Percentiles rank a stretch among this genome's conserved stretches.
These are phyloP conservation scores for Paraphaeosphaeria sporulosa DNA, from an alignment of 2,329 filamentous ascomycete genomes.

Conservation along the genomic window DNA sequence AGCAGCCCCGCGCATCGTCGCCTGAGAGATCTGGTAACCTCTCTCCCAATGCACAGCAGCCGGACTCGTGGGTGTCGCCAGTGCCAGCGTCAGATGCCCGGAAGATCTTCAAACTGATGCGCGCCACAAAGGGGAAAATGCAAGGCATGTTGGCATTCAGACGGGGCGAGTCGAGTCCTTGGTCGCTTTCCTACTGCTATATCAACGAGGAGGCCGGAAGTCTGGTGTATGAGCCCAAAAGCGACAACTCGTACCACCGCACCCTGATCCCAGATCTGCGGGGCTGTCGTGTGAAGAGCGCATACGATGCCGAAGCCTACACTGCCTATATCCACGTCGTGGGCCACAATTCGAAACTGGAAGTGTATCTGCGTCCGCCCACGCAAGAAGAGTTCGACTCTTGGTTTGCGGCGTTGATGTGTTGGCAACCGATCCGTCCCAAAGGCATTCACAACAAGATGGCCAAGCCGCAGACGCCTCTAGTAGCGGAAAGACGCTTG, in stretches of 20 bases:
- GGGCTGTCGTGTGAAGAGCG: constrained; percentile 71
- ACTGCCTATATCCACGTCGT: constrained; percentile 61
- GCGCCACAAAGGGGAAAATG: constrained; percentile 79
- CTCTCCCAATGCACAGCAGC: constrained; percentile 24
- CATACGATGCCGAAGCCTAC: constrained; percentile 56
- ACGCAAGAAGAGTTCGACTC: constrained; percentile 73
- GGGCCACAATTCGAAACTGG: constrained; percentile 62
- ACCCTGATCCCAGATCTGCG: constrained; percentile 76
- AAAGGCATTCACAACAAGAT: constrained; percentile 63
- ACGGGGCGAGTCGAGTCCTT: constrained; percentile 65
- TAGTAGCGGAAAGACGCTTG: constrained; percentile 45
- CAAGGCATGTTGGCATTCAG: constrained; percentile 79
- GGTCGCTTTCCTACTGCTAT: constrained; percentile 76
- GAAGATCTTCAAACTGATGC: constrained; percentile 78
- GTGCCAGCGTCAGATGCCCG: constrained; percentile 71
- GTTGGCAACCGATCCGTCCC: constrained; percentile 79
- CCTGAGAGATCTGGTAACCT: constrained; percentile 18
- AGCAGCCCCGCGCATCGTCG: constrained; percentile 25
- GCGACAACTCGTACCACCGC: constrained; percentile 69
- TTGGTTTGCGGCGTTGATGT: constrained; percentile 81
- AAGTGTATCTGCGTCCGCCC: constrained; percentile 71
- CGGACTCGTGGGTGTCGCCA: constrained; percentile 48
- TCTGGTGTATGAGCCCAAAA: constrained; percentile 76
- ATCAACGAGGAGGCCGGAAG: constrained; percentile 79
- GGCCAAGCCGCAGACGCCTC: constrained; percentile 56